Base-by-base conservation (phyloP, 441 rosid genomes). In the Eruca vesicaria region DNA sequence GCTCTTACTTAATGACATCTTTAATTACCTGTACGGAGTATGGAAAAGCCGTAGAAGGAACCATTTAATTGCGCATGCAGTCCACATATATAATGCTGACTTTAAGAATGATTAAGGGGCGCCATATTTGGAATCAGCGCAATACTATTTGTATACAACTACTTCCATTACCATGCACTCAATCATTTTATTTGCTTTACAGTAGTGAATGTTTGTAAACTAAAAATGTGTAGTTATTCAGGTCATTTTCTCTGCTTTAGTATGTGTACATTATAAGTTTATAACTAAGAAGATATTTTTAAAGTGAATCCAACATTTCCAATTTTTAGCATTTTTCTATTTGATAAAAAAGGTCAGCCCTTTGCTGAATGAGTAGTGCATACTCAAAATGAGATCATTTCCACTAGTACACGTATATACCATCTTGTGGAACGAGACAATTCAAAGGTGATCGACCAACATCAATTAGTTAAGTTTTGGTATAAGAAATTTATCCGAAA, bases 41-140 rank as follows among this genome's bases (percentile, higher is more conserved):
- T 7, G 7, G 21, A 64, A 78, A 78, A 68, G 78, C 68, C 75
- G 68, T 63, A 64, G 78, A 68, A 73, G 68, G 81, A 78, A 63
- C 63, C 78, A 62, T 78, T 68, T 68, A 61, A 32, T 63, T 63
- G 71, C 78, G 81, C 81, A 78, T 72, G 81, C 69, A 21, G 60
- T 21, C 15, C 18, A 48, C 18, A 20, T 43, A 60, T 29, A 56
- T 21, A 64, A 63, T 50, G 35, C 52, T 61, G 81, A 61, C 78
- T 62, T 59, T 78, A 73, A 56, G 67, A 68, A 68, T 78, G 63
- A 73, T 73, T 73, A 78, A 78, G 74, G 57, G 81, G 36, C 71
- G 8, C 16, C 38, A 73, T 16, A 62, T 68, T 78, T 68, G 63
- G 67, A 38, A 73, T 73, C 81, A 78, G 78, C 81, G 69, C 78